Base-by-base conservation (phyloP, 208 protist species). In the Leishmania aethiopica region DNA sequence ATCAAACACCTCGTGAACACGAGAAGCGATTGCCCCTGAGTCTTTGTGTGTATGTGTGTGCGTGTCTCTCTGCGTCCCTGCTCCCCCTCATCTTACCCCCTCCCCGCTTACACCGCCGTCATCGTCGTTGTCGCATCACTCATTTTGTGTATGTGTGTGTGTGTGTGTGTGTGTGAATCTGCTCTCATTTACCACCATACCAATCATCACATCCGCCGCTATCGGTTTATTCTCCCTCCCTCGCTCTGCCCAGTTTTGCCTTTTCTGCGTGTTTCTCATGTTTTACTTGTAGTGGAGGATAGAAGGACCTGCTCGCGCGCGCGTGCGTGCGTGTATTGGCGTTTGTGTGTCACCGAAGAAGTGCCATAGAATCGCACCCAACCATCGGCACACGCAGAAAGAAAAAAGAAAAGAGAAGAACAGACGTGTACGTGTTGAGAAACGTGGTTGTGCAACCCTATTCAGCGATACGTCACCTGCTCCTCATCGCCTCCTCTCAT, bases 201-300 rank as follows among this genome's bases (percentile, higher is more conserved):
- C 45, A 0, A 49, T 49, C 45, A 49, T 49, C 45, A 11, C 45
- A 49, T 11, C 8, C 13, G 45, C 45, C 45, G 45, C 8, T 11
- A 49, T 49, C 45, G 45, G 45, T 49, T 11, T 49, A 0, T 11
- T 57, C 32, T 74, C 32, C 32, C 2, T 37, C 64, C 42, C 67
- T 73, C 70, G 77, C 57, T 81, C 35, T 62, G 25, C 28, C 47
- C 49, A 3, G 73, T 64, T 35, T 57, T 70, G 45, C 17, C 57
- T 51, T 67, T 45, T 40, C 51, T 77, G 22, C 59, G 74, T 66
- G 22, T 74, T 25, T 79, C 6, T 83, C 5, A 59, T 59, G 22
- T 19, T 59, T 59, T 25, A 59, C 25, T 25, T 15, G 55, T 28
- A 59, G 55, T 59, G 5, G 55, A 3, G 6, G 25, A 59, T 28